phyloP scores from a whole-genome alignment of 768 basidiomycete genomes.

The Tremella fuciformis region DNA sequence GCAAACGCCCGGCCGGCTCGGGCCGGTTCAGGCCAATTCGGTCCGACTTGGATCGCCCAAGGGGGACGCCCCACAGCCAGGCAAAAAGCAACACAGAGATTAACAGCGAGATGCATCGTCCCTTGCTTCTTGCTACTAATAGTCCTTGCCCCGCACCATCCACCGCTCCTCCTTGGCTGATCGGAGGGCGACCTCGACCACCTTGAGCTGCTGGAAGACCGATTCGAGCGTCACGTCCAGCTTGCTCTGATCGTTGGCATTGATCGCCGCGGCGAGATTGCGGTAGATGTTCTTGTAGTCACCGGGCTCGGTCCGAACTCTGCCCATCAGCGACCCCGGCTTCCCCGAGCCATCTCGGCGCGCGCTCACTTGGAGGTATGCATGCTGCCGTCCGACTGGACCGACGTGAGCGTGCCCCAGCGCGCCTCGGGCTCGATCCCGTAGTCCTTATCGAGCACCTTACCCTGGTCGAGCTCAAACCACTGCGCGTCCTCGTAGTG shows the following conservation, averaged over 20 bases:
- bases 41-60: no score
- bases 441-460: background rate
- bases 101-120: no score
- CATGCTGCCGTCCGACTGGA: background rate
- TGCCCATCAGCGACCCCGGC: background rate
- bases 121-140: no score
- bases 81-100: no score
- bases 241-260: constrained; percentile 1
- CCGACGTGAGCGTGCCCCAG: background rate
- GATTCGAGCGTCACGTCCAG: constrained; percentile 4
- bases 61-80: no score
- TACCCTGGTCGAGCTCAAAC: background rate
- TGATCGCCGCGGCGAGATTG: background rate
- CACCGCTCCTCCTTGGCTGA: no score
- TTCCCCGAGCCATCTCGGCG: no score
- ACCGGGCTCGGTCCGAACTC: background rate
- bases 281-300: constrained; percentile 3
- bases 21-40: background rate
- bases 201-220: no score
- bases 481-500: background rate
- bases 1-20: background rate
- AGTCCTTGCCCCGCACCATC: no score
- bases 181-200: no score
- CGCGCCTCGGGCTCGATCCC: background rate
- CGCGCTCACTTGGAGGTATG: no score